A percentile compares a stretch with the other conserved stretches of the same genome.
Evolutionary conservation across 2,329 filamentous ascomycete genomes (phyloP).

Genomic region (Aspergillus versicolor): DNA sequence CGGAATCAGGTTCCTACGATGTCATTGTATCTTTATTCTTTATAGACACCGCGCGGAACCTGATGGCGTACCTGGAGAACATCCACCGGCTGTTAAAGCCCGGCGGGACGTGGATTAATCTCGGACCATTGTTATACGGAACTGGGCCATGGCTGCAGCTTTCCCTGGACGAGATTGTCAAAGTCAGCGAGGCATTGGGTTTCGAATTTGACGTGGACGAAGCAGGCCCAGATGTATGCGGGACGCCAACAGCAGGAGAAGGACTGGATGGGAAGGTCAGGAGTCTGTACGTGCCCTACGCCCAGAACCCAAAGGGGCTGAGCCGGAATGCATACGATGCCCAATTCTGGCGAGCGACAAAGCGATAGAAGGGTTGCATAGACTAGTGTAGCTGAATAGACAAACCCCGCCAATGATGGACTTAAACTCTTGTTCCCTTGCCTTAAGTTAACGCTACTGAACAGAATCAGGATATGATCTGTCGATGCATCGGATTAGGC

Average conservation of each 20-base stretch:
- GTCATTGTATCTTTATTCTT: slow-evolving; percentile 59
- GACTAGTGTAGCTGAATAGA: too few relatives aligned
- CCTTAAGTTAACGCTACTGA: too few relatives aligned
- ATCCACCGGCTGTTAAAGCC: slow-evolving; percentile 49
- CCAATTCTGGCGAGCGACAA: slow-evolving; percentile 52
- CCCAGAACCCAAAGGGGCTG: slow-evolving; percentile 52
- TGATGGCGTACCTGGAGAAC: slow-evolving; percentile 56
- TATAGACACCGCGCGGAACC: slow-evolving; percentile 60
- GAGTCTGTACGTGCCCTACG: slow-evolving; percentile 48
- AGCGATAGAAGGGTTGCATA: neutral
- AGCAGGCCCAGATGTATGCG: slow-evolving; percentile 42
- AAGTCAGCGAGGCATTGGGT: slow-evolving; percentile 50
- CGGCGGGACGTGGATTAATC: slow-evolving; percentile 57
- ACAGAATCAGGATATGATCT: too few relatives aligned
- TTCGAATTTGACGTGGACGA: slow-evolving; percentile 46
- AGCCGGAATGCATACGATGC: slow-evolving; percentile 55
- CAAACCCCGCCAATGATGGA: too few relatives aligned
- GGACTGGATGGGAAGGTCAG: slow-evolving; percentile 29
- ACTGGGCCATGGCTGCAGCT: slow-evolving; percentile 56
- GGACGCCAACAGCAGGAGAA: slow-evolving; percentile 30
- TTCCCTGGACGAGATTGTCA: slow-evolving; percentile 54
- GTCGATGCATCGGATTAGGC: too few relatives aligned
- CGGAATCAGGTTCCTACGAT: slow-evolving; percentile 41
- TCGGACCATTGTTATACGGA: slow-evolving; percentile 58
- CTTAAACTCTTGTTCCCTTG: too few relatives aligned